Evolutionary conservation across 1,284 basidiomycete genomes (phyloP).

Genomic region (Ustilago esculenta): DNA sequence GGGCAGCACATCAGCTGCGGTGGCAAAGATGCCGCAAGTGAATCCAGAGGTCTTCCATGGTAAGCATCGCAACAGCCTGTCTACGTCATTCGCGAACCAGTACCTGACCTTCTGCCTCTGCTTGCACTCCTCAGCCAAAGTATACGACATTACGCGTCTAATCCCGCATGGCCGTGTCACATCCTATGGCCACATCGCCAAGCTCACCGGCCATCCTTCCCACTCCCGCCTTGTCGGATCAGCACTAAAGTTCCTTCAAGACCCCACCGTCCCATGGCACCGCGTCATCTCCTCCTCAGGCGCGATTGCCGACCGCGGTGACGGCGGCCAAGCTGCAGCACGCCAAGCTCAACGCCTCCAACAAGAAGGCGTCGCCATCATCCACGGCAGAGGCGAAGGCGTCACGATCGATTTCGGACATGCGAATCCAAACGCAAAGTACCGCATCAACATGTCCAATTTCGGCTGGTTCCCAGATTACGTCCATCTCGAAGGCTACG

Average conservation of each 20-base stretch:
- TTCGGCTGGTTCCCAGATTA: conserved; percentile 54
- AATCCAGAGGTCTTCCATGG: conserved; percentile 48
- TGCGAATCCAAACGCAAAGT: conserved; percentile 42
- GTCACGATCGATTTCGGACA: conserved; percentile 41
- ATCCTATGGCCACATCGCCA: conserved; percentile 64
- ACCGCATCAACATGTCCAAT: conserved; percentile 23
- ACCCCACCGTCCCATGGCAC: conserved; percentile 57
- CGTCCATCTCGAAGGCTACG: conserved; percentile 36
- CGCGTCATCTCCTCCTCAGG: conserved; percentile 60
- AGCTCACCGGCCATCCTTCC: conserved; percentile 54
- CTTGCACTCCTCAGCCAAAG: too few species aligned
- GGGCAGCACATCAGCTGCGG: too few species aligned
- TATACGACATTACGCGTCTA: conserved; percentile 57
- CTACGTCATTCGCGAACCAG: too few species aligned
- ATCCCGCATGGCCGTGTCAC: conserved; percentile 60
- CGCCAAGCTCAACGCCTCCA: conserved; percentile 54
- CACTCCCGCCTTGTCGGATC: conserved; percentile 61
- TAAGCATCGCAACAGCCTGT: neutral
- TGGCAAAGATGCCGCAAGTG: conserved; percentile 33
- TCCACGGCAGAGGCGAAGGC: conserved; percentile 35
- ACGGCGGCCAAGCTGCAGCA: conserved; percentile 57
- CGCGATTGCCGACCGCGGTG: conserved; percentile 62
- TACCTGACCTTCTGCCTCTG: too few species aligned
- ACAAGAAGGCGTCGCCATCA: conserved; percentile 52
- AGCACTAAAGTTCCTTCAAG: conserved; percentile 59